Evolutionary conservation across 2,329 filamentous ascomycete species (phyloP).

Genomic region (Cladosporium sp.): DNA sequence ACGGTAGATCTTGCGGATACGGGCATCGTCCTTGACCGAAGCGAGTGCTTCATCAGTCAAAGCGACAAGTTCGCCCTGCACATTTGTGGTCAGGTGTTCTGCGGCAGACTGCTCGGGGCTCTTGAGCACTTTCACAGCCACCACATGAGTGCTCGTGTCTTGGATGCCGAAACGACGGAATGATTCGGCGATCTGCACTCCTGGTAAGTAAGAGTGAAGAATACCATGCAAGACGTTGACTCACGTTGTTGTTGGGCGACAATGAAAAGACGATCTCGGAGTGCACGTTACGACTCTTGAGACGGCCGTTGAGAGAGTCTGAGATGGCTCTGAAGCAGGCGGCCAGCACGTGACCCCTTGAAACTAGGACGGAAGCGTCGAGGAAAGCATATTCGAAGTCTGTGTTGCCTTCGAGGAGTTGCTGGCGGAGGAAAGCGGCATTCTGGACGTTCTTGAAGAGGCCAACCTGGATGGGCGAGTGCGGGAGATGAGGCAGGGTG

Average conservation of each 20-base stretch:
- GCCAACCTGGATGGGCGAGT: slow-evolving; percentile 64
- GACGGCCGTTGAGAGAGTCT: slow-evolving; percentile 58
- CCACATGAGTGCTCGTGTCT: slow-evolving; percentile 67
- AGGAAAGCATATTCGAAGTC: slow-evolving; percentile 93
- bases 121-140: slow-evolving; percentile 76
- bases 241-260: slow-evolving; percentile 78
- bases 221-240: slow-evolving; percentile 25
- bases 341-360: slow-evolving; percentile 70
- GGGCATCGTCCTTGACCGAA: slow-evolving; percentile 62
- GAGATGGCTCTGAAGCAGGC: slow-evolving; percentile 77
- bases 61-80: slow-evolving; percentile 61
- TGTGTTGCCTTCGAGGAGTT: slow-evolving; percentile 79
- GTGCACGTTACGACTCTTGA: slow-evolving; percentile 83
- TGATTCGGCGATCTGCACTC: slow-evolving; percentile 76
- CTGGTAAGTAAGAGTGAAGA: background rate
- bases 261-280: slow-evolving; percentile 83
- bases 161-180: slow-evolving; percentile 86
- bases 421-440: slow-evolving; percentile 72
- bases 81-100: slow-evolving; percentile 60
- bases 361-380: slow-evolving; percentile 76
- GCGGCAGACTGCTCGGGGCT: slow-evolving; percentile 42
- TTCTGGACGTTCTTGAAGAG: slow-evolving; percentile 79
- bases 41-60: slow-evolving; percentile 66
- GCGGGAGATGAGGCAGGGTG: slow-evolving; percentile 72
- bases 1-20: slow-evolving; percentile 85